Conservation (phyloP, 2,329 filamentous ascomycete species). For the Lasiodiplodia sp. region DNA sequence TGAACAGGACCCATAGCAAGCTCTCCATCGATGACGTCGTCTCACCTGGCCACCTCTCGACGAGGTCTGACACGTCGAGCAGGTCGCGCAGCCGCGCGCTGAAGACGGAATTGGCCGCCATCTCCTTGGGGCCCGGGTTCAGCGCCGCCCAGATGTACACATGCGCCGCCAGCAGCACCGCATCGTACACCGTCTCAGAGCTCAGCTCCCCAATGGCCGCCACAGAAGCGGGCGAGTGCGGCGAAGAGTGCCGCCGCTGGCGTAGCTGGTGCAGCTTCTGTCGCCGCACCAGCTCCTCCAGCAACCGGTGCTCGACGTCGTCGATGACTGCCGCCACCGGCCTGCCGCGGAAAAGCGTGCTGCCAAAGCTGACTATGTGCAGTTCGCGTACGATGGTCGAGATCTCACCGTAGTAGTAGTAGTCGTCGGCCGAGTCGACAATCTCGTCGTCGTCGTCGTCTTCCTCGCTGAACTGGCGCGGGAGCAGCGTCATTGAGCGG, state of each 20-base stretch:
- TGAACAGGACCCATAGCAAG: constrained; percentile 4
- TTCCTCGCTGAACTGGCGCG: background rate
- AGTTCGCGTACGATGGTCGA: background rate
- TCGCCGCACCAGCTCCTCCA: background rate
- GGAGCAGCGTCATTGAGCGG: background rate
- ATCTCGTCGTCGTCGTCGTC: background rate
- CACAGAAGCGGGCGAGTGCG: background rate
- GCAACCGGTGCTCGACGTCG: background rate
- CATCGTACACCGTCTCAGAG: background rate
- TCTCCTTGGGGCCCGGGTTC: background rate
- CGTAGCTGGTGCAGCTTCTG: background rate
- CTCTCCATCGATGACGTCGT: background rate
- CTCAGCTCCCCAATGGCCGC: background rate
- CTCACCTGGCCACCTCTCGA: background rate
- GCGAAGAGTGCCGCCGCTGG: background rate
- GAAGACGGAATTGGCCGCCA: background rate
- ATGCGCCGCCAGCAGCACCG: constrained; percentile 4
- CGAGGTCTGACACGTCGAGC: background rate
- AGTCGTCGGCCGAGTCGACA: background rate
- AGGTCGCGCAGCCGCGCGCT: background rate
- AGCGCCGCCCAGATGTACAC: constrained; percentile 9
- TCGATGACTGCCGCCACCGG: background rate
- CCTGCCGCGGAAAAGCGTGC: too few species aligned
- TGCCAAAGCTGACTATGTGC: constrained; percentile 2
- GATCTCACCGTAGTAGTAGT: background rate